Evolutionary conservation across 441 rosid species (phyloP), one percentile per base, ranked within the genome.

Genomic region (Manihot esculenta): DNA sequence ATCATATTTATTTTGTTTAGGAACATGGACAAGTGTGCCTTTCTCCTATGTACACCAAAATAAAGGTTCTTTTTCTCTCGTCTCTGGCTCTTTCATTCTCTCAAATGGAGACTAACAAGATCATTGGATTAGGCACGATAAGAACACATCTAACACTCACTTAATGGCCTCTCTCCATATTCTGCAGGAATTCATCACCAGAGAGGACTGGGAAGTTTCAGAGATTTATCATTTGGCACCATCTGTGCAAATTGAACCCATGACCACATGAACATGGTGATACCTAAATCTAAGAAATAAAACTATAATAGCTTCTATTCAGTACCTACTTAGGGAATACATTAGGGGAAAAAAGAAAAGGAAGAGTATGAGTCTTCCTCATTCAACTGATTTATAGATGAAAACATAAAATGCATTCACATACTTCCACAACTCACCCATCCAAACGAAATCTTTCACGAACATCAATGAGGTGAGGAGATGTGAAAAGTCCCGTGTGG

Each of bases 391-490:
- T 23, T 26, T 60, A 15, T 10, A 8, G 41, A 45, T 56, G 47
- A 53, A 47, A 2, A 62, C 8, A 13, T 49, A 2, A 41, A 9
- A 49, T 18, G 24, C 10, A 69, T n/a, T 61, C 7, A 3, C 6
- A 17, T 54, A 69, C 24, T 53, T 20, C 27, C 71, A 57, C 70
- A 70, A 74, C 86, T 80, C 72, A 95, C 98, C 99, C 98, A 73
- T 89, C 84, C 80, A 95, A 83, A 59, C 92, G 92, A 84, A 95
- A 93, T 74, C 99, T 86, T 86, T 95, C 98, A 14, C 98, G 84
- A 74, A 95, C 87, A 85, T 93, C 95, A 57, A 93, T 89, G 78
- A 95, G 96, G 79, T 93, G 99, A 78, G 99, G 99, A 54, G 99
- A 95, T 13, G 95, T 91, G 81, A 95, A 95, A 75, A 95, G 87